Base-by-base conservation (phyloP, 768 basidiomycete genomes). In the Termitomyces sp. region DNA sequence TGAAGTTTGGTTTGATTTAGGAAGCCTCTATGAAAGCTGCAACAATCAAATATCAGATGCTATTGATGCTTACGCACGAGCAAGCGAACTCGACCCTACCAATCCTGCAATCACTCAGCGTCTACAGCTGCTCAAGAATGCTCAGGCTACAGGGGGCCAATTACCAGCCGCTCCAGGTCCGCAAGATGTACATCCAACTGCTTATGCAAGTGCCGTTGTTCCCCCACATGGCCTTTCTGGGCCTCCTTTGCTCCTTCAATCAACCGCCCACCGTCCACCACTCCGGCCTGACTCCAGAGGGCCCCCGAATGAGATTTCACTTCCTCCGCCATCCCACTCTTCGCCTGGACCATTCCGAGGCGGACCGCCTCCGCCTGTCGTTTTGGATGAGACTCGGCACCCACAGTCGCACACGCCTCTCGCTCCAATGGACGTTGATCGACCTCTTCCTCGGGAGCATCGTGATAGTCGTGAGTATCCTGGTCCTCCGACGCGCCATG, bases 11-110 rank as follows among this genome's bases (percentile, higher is more conserved):
- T 98, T 96, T 71, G 95, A 98, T 74, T 85, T 99, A 39, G 97
- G 97, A 42, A 91, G 88, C 61, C 80, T 99, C 0, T 99, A 99
- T 69, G 97, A 99, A 73, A 91, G 89, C 63, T 99, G 96, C 79
- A 98, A 98, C 76, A 98, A 98, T 68, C 97, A 99, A 72, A 93
- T 98, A 68, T 90, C 90, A 37, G 97, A 99, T 70, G 97, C 97
- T 31, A 98, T 98, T 68, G 96, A 99, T 64, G 97, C 97, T 2
- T 99, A 99, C 67, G 92, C 92, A 12, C 85, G 96, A 36, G 97
- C 96, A 0, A 87, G 87, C 57, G 95, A 98, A 70, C 86, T 98
- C 47, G 97, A 98, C 69, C 93, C 95, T 0, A 73, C 71, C 57
- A 98, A 98, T 67, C 73, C 77, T 44, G 83, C 87, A 29, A 95